Evolutionary conservation across 805 yeast genomes (phyloP), one percentile per base, ranked within the genome.

Genomic region (Cyberlindnera bimundalis): DNA sequence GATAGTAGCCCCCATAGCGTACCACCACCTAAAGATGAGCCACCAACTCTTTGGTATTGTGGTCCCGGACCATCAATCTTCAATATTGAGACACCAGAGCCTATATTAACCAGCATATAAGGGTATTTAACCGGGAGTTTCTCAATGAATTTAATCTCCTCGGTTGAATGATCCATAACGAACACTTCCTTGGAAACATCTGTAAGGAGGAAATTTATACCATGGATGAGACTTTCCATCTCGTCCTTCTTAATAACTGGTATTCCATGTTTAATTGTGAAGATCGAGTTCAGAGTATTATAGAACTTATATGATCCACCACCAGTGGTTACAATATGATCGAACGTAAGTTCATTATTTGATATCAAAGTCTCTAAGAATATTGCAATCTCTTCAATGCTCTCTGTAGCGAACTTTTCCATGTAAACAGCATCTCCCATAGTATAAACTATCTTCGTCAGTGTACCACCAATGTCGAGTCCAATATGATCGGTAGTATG

Each of bases 21-120:
- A 2, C 99, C 99, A 2, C 99, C 99, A 23, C 99, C 99, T 13
- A 93, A 66, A 0, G 98, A 88, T 0, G 96, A 86, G 3, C 99
- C 99, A 6, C 99, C 99, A 18, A 93, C 84, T 55, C 99, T 75
- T 44, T 75, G 80, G 59, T 84, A 91, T 13, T 29, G 34, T n/a
- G 71, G 73, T 66, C 68, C 18, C 1, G 96, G 90, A 1, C 93
- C 95, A 0, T 82, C 79, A 21, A 91, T 97, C 64, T 88, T 90
- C 46, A 91, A 73, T 80, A 93, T 90, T 12, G 95, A 83, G 2
- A 93, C 98, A 20, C 99, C 99, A 2, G 95, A 84, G 2, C 99
- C 99, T 23, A 93, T 93, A 58, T 93, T 93, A 6, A 93, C 98
- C 31, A 91, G 68, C 51, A 93, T 61, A 52, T 87, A 88, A 0